Evolutionary conservation across 2,329 filamentous ascomycete genomes (phyloP).

Genomic region (Trichoderma endophyticum): DNA sequence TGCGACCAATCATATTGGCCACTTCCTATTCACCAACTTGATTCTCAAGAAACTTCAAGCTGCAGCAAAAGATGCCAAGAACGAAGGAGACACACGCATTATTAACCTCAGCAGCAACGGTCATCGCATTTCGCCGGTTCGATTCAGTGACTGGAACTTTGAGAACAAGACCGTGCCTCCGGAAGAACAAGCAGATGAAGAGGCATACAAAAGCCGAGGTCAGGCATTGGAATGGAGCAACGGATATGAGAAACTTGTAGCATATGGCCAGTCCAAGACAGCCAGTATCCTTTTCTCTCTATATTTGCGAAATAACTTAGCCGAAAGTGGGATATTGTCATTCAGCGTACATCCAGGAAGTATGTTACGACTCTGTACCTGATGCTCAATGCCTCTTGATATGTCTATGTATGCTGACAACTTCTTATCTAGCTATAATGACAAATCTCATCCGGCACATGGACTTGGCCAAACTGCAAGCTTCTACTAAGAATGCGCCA

Average conservation of each 20-base stretch:
- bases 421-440: background rate
- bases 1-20: background rate
- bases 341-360: background rate
- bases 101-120: background rate
- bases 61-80: background rate
- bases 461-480: background rate
- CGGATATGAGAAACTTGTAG: background rate
- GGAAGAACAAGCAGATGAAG: background rate
- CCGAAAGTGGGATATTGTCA: background rate
- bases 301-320: background rate
- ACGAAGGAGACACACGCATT: background rate
- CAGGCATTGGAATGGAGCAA: background rate
- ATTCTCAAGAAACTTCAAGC: background rate
- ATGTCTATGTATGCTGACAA: background rate
- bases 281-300: background rate
- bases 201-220: background rate
- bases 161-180: background rate
- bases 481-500: background rate
- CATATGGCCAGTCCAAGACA: constrained; percentile 21
- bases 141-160: background rate
- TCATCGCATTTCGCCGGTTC: background rate
- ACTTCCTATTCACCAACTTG: background rate
- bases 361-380: background rate
- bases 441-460: background rate
- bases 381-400: background rate